phyloP scores from a whole-genome alignment of 1,139 yeast genomes.

The Blastobotrys elegans region DNA sequence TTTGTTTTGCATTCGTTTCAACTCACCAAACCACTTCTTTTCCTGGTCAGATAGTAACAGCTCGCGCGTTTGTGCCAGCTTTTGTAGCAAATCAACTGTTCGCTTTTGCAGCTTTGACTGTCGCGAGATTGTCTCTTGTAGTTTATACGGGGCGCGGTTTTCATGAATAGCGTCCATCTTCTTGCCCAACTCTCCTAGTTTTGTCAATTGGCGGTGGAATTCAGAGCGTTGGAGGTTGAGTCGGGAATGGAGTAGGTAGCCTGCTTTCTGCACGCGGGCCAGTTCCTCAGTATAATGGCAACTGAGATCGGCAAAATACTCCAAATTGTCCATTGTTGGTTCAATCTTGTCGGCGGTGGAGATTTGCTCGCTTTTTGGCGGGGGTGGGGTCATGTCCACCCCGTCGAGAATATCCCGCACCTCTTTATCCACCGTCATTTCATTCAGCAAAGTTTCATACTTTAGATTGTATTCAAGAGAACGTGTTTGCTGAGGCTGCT shows the following conservation, averaged over 20 bases:
- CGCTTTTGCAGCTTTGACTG: slow-evolving; percentile 36
- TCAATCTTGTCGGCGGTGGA: slow-evolving; percentile 15
- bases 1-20: slow-evolving; percentile 30
- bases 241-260: slow-evolving; percentile 32
- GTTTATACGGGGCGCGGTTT: slow-evolving; percentile 12
- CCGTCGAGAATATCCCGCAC: slow-evolving; percentile 11
- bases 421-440: slow-evolving; percentile 13
- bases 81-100: slow-evolving; percentile 30
- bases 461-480: neutral
- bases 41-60: slow-evolving; percentile 40
- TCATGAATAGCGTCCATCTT: slow-evolving; percentile 27
- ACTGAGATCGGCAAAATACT: slow-evolving; percentile 27
- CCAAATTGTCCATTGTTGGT: slow-evolving; percentile 23
- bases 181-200: slow-evolving; percentile 22
- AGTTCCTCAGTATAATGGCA: slow-evolving; percentile 27
- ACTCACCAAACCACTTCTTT: slow-evolving; percentile 43
- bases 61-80: slow-evolving; percentile 27
- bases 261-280: slow-evolving; percentile 29
- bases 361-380: neutral
- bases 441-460: slow-evolving; percentile 9
- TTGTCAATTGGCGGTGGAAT: slow-evolving; percentile 37
- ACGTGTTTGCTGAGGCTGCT: neutral
- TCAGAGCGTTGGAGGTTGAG: slow-evolving; percentile 34
- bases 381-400: slow-evolving; percentile 9
- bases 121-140: slow-evolving; percentile 23